These are phyloP conservation scores for Arachnomyces sp. DNA, from an alignment of 2,329 filamentous ascomycete species.

Conservation along the genomic window DNA sequence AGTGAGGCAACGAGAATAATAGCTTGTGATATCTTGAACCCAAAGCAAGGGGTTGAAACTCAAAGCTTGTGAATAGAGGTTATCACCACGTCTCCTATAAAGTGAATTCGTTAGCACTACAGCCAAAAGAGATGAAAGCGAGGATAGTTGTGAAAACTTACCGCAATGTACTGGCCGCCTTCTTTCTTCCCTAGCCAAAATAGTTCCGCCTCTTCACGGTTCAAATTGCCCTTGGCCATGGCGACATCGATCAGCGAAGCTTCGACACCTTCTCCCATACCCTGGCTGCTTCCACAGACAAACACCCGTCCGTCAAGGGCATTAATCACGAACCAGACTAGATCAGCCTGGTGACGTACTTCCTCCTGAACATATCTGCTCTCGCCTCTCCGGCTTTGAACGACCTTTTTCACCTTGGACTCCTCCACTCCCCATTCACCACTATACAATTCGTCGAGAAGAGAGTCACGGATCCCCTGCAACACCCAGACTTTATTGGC, in stretches of 20 bases:
- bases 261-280: constrained; percentile 97
- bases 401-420: constrained; percentile 73
- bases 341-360: constrained; percentile 78
- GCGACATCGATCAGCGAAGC: constrained; percentile 79
- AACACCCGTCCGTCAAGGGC: constrained; percentile 92
- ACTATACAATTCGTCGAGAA: constrained; percentile 91
- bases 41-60: no score
- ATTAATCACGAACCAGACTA: constrained; percentile 98
- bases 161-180: constrained; percentile 90
- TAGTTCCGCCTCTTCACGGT: constrained; percentile 68
- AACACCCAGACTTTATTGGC: constrained; percentile 98
- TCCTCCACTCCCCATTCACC: constrained; percentile 95
- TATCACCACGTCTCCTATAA: constrained; percentile 28
- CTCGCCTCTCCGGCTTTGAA: constrained; percentile 67
- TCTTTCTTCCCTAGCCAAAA: constrained; percentile 93
- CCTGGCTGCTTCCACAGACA: constrained; percentile 88
- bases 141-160: constrained; percentile 19
- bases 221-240: constrained; percentile 84
- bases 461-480: constrained; percentile 86
- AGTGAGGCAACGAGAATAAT: no score
- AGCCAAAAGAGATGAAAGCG: neutral
- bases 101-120: constrained; percentile 7
- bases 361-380: constrained; percentile 95
- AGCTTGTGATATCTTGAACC: no score
- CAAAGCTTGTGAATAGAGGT: no score